Evolutionary conservation across 148 eudicot genomes (phyloP).

Genomic region (Chenopodium suecicum): DNA sequence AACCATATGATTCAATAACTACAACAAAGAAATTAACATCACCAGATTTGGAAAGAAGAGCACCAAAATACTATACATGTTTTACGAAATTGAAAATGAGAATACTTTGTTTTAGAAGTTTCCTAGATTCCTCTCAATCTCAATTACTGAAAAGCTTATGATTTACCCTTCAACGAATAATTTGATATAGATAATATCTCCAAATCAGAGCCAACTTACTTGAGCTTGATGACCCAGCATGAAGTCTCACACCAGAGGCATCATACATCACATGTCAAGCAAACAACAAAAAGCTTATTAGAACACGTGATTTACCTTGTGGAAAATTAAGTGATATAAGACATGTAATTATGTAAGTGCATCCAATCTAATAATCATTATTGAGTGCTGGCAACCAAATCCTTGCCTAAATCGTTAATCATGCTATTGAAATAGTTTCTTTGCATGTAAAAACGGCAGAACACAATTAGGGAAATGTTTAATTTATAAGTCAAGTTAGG

Average conservation of each 20-base stretch:
- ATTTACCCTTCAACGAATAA: not conserved
- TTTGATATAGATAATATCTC: not conserved
- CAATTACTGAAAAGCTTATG: not conserved
- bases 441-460: not conserved
- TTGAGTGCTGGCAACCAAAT: not conserved
- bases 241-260: slow-evolving; percentile 82
- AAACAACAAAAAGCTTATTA: too few relatives aligned
- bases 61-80: too few relatives aligned
- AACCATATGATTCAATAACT: too few relatives aligned
- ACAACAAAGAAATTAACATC: too few relatives aligned
- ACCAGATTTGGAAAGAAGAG: too few relatives aligned
- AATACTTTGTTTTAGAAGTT: not conserved
- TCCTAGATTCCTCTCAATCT: not conserved
- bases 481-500: not conserved
- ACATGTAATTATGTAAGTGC: not conserved
- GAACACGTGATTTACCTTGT: too few relatives aligned
- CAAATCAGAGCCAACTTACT: slow-evolving; percentile 40
- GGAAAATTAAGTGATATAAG: not conserved
- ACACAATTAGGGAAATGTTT: not conserved
- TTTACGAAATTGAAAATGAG: too few relatives aligned
- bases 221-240: slow-evolving; percentile 91
- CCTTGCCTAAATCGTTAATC: not conserved
- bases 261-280: slow-evolving; percentile 60
- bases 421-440: not conserved
- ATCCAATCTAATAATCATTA: not conserved